Percentiles rank a stretch among this genome's conserved stretches.
These are phyloP conservation scores for Trichoderma sp. DNA, from an alignment of 2,329 filamentous ascomycete genomes.

Conservation along the genomic window DNA sequence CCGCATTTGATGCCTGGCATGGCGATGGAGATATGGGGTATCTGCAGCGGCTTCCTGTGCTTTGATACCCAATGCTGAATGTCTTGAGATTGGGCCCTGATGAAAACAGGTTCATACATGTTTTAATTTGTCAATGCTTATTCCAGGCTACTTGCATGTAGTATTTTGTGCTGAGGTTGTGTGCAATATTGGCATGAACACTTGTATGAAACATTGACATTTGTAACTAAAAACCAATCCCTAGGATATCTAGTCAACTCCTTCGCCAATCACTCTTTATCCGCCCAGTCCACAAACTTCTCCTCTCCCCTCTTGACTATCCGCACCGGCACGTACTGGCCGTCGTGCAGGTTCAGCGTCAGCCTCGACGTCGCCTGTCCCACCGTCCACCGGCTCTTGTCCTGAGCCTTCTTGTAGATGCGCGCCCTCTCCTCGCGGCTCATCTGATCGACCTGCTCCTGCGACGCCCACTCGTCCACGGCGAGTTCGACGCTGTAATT, in stretches of 20 bases:
- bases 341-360: conserved; percentile 68
- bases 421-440: conserved; percentile 48
- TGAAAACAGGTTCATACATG: not conserved
- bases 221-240: not conserved
- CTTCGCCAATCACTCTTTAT: conserved; percentile 6
- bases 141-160: not conserved
- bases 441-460: conserved; percentile 60
- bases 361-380: conserved; percentile 63
- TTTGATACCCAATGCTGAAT: not conserved
- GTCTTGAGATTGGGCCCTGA: not conserved
- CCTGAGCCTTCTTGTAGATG: conserved; percentile 65
- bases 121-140: not conserved
- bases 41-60: not conserved
- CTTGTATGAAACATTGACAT: not conserved
- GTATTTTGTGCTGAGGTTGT: not conserved
- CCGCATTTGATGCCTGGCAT: conserved; percentile 15
- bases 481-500: conserved; percentile 71
- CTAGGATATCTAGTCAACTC: not conserved
- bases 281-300: conserved; percentile 59
- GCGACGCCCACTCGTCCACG: conserved; percentile 61
- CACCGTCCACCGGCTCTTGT: conserved; percentile 57
- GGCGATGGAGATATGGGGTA: not conserved
- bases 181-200: not conserved
- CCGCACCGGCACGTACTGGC: conserved; percentile 65
- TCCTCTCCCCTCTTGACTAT: conserved; percentile 72